Conservation (phyloP, 208 protist species). For the Crithidia fasciculata region DNA sequence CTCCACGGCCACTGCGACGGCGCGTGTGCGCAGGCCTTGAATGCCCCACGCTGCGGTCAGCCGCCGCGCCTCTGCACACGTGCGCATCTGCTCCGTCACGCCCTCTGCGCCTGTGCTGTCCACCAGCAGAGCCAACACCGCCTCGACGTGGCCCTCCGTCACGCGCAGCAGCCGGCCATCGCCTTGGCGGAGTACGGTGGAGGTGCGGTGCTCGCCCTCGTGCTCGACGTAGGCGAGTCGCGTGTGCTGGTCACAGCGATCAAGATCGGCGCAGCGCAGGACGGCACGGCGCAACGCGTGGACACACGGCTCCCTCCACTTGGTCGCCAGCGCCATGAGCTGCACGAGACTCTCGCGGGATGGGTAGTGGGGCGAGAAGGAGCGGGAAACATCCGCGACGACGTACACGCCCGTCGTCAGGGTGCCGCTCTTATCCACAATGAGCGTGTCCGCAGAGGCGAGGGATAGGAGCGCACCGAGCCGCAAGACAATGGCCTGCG, state of each 20-base stretch:
- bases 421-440: slow-evolving; percentile 94
- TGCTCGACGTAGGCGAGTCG: slow-evolving; percentile 49
- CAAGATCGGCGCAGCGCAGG: slow-evolving; percentile 56
- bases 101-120: slow-evolving; percentile 22
- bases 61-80: slow-evolving; percentile 23
- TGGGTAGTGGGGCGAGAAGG: slow-evolving; percentile 42
- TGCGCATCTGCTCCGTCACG: slow-evolving; percentile 8
- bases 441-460: slow-evolving; percentile 46
- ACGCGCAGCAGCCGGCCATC: slow-evolving; percentile 65
- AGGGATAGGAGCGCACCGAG: slow-evolving; percentile 82
- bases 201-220: slow-evolving; percentile 40
- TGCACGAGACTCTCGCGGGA: slow-evolving; percentile 50
- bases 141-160: slow-evolving; percentile 69
- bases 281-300: slow-evolving; percentile 74
- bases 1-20: slow-evolving; percentile 46
- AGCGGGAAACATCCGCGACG: slow-evolving; percentile 45
- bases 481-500: slow-evolving; percentile 90
- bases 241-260: slow-evolving; percentile 59
- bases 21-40: slow-evolving; percentile 61
- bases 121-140: slow-evolving; percentile 57
- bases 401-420: slow-evolving; percentile 88
- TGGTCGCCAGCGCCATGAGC: slow-evolving; percentile 68
- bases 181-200: slow-evolving; percentile 46
- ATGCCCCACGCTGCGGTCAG: slow-evolving; percentile 16
- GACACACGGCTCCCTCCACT: slow-evolving; percentile 69